Evolutionary conservation across 768 basidiomycete species (phyloP).

Genomic region (Macrocybe gigantea): DNA sequence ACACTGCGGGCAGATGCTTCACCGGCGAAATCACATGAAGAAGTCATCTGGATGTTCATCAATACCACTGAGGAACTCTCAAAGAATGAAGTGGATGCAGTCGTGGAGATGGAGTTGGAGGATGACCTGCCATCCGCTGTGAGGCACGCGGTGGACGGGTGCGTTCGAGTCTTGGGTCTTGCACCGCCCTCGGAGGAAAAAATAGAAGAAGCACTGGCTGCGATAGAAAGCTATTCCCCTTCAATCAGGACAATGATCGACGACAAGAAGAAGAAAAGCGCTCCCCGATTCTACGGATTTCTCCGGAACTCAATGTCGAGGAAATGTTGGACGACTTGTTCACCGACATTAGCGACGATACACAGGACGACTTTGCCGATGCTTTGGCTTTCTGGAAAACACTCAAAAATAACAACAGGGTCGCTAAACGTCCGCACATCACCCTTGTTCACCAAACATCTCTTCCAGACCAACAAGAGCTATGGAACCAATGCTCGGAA

Average conservation of each 20-base stretch:
- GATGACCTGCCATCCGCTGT: constrained; percentile 53
- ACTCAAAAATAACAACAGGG: constrained; percentile 38
- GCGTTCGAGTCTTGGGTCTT: constrained; percentile 50
- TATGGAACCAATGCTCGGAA: constrained; percentile 46
- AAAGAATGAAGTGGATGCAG: constrained; percentile 44
- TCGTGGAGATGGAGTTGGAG: constrained; percentile 55
- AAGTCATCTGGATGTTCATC: constrained; percentile 80
- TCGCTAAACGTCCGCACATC: constrained; percentile 69
- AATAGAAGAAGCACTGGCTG: constrained; percentile 52
- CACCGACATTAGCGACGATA: background rate
- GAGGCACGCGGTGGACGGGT: constrained; percentile 49
- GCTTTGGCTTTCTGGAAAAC: constrained; percentile 40
- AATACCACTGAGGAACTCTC: constrained; percentile 54
- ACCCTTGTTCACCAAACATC: constrained; percentile 74
- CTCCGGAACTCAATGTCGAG: constrained; percentile 63
- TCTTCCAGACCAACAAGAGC: constrained; percentile 18
- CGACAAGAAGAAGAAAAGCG: constrained; percentile 25
- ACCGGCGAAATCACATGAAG: constrained; percentile 56
- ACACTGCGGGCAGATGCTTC: constrained; percentile 55
- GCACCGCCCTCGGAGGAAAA: constrained; percentile 46
- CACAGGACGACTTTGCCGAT: background rate
- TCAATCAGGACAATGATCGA: constrained; percentile 19
- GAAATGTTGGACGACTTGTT: constrained; percentile 30
- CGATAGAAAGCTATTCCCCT: constrained; percentile 35
- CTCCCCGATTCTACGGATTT: constrained; percentile 73